These are phyloP conservation scores for Spatholobus suberectus DNA, from an alignment of 306 rosid genomes.

Conservation along the genomic window DNA sequence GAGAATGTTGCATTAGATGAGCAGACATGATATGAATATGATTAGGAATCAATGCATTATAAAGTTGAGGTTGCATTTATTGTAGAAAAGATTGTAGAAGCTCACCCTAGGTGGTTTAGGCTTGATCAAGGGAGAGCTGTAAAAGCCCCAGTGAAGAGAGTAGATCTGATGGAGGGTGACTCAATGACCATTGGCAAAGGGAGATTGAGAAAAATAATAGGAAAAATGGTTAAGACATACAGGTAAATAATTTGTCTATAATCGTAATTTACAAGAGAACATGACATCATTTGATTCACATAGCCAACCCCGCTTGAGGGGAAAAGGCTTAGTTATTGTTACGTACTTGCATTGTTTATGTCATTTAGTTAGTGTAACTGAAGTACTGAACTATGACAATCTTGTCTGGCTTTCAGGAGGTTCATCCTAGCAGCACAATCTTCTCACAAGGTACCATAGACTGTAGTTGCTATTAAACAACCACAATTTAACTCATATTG, in stretches of 20 bases:
- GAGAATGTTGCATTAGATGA: background rate
- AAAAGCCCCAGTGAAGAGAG: background rate
- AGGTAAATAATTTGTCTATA: background rate
- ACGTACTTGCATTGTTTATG: background rate
- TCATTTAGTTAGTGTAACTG: background rate
- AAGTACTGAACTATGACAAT: constrained; percentile 11
- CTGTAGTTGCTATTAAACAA: background rate
- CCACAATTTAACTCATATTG: background rate
- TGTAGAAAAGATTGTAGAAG: background rate
- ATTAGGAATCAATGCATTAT: background rate
- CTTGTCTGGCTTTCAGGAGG: constrained; percentile 64
- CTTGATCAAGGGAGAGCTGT: background rate
- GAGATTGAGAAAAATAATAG: background rate
- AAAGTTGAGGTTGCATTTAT: background rate
- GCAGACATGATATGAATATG: too few species aligned
- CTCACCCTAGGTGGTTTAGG: background rate
- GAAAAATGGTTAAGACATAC: background rate
- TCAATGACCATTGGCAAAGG: background rate
- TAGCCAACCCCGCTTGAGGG: background rate
- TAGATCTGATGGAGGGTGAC: background rate
- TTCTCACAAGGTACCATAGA: constrained; percentile 61
- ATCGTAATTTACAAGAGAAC: background rate
- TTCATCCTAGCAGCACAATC: constrained; percentile 77
- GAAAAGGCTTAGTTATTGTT: background rate
- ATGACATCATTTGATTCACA: background rate